Conservation (phyloP, 257 asterid genomes). For the Capsicum rhomboideum region DNA sequence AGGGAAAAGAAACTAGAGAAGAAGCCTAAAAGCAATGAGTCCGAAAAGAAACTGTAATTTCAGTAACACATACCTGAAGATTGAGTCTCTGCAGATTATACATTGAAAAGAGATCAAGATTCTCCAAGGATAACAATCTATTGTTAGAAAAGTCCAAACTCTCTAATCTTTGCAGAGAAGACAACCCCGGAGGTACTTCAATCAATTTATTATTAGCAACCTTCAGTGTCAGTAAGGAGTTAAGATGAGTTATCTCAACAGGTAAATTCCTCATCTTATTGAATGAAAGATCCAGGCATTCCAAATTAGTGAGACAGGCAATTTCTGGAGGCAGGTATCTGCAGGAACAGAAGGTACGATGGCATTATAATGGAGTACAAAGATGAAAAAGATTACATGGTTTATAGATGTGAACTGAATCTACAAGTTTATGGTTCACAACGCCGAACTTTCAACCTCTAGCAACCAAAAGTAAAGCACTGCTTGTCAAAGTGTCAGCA, state of each 20-base stretch:
- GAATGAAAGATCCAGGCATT: conserved; percentile 80
- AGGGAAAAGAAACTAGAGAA: not conserved
- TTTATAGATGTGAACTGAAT: not conserved
- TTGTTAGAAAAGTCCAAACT: conserved; percentile 78
- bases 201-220: conserved; percentile 75
- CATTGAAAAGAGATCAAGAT: conserved; percentile 69
- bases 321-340: conserved; percentile 95
- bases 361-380: conserved; percentile 3
- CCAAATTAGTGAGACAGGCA: conserved; percentile 65
- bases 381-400: not conserved
- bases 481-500: not conserved
- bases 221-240: conserved; percentile 50
- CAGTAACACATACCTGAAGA: conserved; percentile 56
- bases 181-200: conserved; percentile 58
- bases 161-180: conserved; percentile 65
- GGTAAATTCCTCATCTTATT: conserved; percentile 92
- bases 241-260: conserved; percentile 55
- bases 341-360: conserved; percentile 21
- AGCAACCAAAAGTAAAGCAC: not conserved
- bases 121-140: conserved; percentile 60
- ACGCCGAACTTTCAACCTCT: not conserved
- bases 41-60: not conserved
- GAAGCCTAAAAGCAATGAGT: not conserved
- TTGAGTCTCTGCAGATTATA: conserved; percentile 52
- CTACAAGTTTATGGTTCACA: not conserved